phyloP scores from a whole-genome alignment of 2,329 filamentous ascomycete genomes.

The Cladosporium sp. region DNA sequence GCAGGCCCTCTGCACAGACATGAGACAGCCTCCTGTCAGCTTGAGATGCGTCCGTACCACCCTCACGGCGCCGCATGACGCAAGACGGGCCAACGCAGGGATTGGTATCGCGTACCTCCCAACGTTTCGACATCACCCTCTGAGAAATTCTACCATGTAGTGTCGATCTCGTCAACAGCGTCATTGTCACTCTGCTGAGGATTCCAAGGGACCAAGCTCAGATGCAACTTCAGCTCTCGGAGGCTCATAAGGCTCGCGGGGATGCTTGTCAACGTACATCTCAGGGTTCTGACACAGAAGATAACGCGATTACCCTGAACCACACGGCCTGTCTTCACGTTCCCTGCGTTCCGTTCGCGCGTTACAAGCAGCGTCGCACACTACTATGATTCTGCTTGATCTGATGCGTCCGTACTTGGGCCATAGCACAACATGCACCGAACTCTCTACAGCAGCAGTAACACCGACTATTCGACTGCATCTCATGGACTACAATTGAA shows the following conservation, averaged over 20 bases:
- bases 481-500: too few relatives aligned
- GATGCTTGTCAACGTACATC: too few relatives aligned
- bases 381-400: too few relatives aligned
- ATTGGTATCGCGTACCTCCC: neutral
- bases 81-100: neutral
- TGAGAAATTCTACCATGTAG: too few relatives aligned
- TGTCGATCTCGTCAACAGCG: neutral
- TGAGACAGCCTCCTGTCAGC: neutral
- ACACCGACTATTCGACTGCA: too few relatives aligned
- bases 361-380: neutral
- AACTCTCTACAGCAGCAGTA: too few relatives aligned
- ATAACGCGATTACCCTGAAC: neutral
- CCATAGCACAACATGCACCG: too few relatives aligned
- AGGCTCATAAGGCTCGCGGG: too few relatives aligned
- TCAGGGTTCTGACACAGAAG: too few relatives aligned
- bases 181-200: neutral
- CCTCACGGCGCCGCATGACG: constrained; percentile 3
- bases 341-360: neutral
- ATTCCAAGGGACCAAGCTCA: too few relatives aligned
- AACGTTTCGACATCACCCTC: neutral
- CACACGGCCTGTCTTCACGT: neutral
- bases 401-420: too few relatives aligned
- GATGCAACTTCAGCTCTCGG: too few relatives aligned
- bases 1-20: neutral
- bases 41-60: neutral